Conservation (phyloP, 164 flowering plant genomes). For the Piper betle region DNA sequence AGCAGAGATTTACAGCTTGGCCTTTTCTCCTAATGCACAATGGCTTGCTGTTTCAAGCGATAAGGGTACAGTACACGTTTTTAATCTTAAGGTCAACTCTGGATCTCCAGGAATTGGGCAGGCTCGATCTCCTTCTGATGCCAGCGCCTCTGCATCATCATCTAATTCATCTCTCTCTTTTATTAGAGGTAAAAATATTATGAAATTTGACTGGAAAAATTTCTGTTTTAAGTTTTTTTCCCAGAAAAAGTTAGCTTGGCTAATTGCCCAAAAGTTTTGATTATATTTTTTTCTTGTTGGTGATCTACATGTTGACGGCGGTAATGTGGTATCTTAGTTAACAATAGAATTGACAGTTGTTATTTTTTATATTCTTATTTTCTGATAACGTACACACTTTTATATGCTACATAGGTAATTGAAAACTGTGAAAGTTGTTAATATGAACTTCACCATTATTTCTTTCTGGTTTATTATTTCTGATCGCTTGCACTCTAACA, state of each 20-base stretch:
- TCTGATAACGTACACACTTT: too few relatives aligned
- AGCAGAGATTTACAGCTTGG: slow-evolving; percentile 90
- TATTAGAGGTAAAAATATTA: slow-evolving; percentile 43
- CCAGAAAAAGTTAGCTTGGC: too few relatives aligned
- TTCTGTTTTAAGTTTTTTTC: background rate
- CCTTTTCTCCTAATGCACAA: slow-evolving; percentile 73
- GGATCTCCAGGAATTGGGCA: slow-evolving; percentile 31
- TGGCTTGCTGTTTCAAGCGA: slow-evolving; percentile 97
- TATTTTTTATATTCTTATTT: too few relatives aligned
- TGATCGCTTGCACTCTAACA: background rate
- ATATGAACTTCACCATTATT: background rate
- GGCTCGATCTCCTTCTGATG: slow-evolving; percentile 20
- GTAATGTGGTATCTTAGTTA: too few relatives aligned
- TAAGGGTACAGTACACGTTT: slow-evolving; percentile 95
- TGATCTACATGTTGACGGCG: too few relatives aligned
- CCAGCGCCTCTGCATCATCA: slow-evolving; percentile 19
- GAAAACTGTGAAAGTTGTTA: background rate
- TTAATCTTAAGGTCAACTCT: slow-evolving; percentile 57
- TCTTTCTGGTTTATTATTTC: background rate
- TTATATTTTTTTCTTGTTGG: too few relatives aligned
- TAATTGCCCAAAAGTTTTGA: too few relatives aligned
- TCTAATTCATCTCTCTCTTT: slow-evolving; percentile 60
- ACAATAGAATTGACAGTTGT: too few relatives aligned
- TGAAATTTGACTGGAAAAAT: background rate
- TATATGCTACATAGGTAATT: background rate